Evolutionary conservation across 2,329 filamentous ascomycete species (phyloP).

Genomic region (Bipolaris oryzae): DNA sequence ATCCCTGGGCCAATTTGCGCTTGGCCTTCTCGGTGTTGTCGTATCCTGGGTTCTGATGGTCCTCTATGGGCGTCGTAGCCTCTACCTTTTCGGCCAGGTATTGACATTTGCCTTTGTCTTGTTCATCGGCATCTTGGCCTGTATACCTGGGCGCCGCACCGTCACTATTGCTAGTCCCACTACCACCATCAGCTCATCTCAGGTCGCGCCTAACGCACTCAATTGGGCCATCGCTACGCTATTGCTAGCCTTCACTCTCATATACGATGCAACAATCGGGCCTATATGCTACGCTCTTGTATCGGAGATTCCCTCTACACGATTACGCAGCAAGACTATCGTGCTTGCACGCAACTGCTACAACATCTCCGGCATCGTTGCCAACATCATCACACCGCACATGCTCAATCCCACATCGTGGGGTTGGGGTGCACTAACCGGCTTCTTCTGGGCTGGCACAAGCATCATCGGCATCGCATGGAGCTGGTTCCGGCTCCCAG

Average conservation of each 20-base stretch:
- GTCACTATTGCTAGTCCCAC: background rate
- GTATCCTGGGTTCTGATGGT: constrained; percentile 78
- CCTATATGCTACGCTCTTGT: constrained; percentile 70
- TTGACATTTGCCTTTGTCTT: constrained; percentile 67
- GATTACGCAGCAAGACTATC: constrained; percentile 86
- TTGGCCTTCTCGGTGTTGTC: constrained; percentile 62
- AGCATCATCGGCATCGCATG: constrained; percentile 77
- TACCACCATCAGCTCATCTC: background rate
- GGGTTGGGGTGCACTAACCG: constrained; percentile 82
- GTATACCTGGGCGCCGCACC: constrained; percentile 51
- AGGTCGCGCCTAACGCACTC: background rate
- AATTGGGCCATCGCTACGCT: constrained; percentile 18
- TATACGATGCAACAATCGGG: constrained; percentile 23
- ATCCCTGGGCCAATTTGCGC: constrained; percentile 17
- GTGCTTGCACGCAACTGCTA: constrained; percentile 77
- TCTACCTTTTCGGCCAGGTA: constrained; percentile 70
- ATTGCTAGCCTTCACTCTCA: constrained; percentile 17
- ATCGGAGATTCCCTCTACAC: constrained; percentile 77
- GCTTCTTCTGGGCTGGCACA: constrained; percentile 82
- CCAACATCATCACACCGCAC: constrained; percentile 76
- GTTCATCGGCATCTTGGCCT: constrained; percentile 56
- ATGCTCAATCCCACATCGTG: constrained; percentile 60
- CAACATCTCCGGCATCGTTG: constrained; percentile 79
- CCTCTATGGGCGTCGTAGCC: constrained; percentile 73
- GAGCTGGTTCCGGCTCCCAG: constrained; percentile 77